Evolutionary conservation across 78 protist genomes (phyloP).

Genomic region (Polysphondylium violaceum): DNA sequence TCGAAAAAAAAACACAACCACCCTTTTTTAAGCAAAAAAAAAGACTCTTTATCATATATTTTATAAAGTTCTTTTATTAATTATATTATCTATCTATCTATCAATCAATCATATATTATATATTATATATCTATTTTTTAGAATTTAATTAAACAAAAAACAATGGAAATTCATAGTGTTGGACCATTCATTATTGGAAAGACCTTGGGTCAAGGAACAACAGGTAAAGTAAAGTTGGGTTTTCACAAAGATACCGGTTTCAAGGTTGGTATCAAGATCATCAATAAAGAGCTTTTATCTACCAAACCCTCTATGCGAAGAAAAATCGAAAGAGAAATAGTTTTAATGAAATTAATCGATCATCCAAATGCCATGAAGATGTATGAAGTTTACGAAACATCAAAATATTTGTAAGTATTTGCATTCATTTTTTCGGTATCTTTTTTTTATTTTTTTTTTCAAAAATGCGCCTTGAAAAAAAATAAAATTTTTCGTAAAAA

Average conservation of each 20-base stretch:
- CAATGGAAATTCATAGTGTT: conserved; percentile 83
- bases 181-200: conserved; percentile 90
- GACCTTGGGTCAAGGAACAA: conserved; percentile 90
- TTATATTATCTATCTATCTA: no score
- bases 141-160: conserved; percentile 42
- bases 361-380: conserved; percentile 94
- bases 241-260: conserved; percentile 86
- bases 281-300: conserved; percentile 78
- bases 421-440: neutral
- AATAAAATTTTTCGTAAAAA: neutral
- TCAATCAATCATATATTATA: no score
- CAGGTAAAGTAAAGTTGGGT: conserved; percentile 89
- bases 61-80: no score
- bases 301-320: conserved; percentile 75
- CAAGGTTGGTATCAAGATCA: conserved; percentile 89
- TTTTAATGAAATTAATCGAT: conserved; percentile 89
- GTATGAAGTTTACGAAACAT: conserved; percentile 95
- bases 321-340: conserved; percentile 94
- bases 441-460: neutral
- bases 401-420: conserved; percentile 79
- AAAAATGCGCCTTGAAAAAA: neutral
- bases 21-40: neutral
- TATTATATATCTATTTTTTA: neutral
- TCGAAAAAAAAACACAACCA: neutral
- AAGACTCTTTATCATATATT: no score